Base-by-base conservation (phyloP, 179 eudicot genomes). In the Beta corolliflora region DNA sequence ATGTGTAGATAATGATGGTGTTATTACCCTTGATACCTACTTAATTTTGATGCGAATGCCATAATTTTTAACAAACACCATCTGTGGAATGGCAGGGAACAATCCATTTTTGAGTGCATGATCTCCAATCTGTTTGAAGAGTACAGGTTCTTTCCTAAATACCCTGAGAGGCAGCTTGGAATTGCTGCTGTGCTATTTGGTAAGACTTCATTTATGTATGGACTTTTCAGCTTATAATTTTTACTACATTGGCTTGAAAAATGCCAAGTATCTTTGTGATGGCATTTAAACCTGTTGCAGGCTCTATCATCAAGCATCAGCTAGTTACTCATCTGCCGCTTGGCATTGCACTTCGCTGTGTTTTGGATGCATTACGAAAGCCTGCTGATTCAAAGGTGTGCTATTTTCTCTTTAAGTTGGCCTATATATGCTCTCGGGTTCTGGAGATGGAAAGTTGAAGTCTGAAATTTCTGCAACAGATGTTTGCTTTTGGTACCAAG, bases 81-180 rank as follows among this genome's bases (percentile, higher is more conserved):
- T 36, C 2, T 21, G 8, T 78, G 72, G 21, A 77, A 73, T 91
- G 71, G 56, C 94, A 94, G 99, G 97, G 97, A 96, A 72, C 89
- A 86, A 70, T 88, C 92, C 54, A 88, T 96, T 77, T 96, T 89
- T 86, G 95, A 90, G 84, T 94, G 99, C 91, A 93, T 96, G 94
- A 91, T 96, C 65, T 88, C 89, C 82, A 96, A 92, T 84, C 90
- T 96, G 14, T 96, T 91, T 82, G 99, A 96, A 85, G 99, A 96
- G 82, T 94, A 92, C 89, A 91, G 93, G 75, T 96, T 96, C 85
- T 91, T 94, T 82, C 87, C 91, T 75, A 94, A 90, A 85, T 96
- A 94, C 83, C 98, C 99, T 58, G 99, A 96, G 64, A 91, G 80
- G 84, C 98, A 96, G 86, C 99, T 96, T 88, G 91, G 88, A 80